Conservation (phyloP, 768 basidiomycete genomes). For the Macrocybe gigantea region DNA sequence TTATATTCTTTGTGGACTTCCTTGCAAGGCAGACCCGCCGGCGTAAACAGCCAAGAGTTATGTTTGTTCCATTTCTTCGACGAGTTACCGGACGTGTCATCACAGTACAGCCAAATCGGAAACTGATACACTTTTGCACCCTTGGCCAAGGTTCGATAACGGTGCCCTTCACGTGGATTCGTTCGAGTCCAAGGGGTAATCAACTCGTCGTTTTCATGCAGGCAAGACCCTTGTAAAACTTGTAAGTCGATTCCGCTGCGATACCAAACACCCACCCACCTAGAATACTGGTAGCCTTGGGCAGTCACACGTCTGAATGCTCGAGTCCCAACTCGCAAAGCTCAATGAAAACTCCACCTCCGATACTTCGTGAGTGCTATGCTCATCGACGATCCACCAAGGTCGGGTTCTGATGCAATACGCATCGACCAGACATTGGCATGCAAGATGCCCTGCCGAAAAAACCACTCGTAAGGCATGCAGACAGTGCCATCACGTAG, state of each 20-base stretch:
- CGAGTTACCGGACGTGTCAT: slow-evolving; percentile 37
- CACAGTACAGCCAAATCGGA: slow-evolving; percentile 36
- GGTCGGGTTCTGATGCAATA: not conserved
- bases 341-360: slow-evolving; percentile 1
- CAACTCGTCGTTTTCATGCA: not conserved
- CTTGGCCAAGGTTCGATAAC: slow-evolving; percentile 19
- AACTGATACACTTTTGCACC: slow-evolving; percentile 22
- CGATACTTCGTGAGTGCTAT: not conserved
- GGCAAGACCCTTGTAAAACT: not conserved
- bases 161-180: slow-evolving; percentile 11
- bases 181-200: not conserved
- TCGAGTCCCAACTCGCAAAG: slow-evolving; percentile 1
- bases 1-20: slow-evolving; percentile 25
- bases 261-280: not conserved
- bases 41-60: slow-evolving; percentile 30
- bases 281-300: slow-evolving; percentile 1
- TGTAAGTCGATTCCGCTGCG: not conserved
- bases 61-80: slow-evolving; percentile 47
- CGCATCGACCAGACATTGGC: not conserved
- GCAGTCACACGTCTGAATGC: not conserved
- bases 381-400: not conserved
- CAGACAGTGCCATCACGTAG: not conserved
- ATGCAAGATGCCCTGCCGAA: not conserved
- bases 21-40: slow-evolving; percentile 28
- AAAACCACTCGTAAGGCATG: slow-evolving; percentile 2